A percentile compares a stretch with the other conserved stretches of the same genome.
Conservation (phyloP, 495 filamentous ascomycete genomes). For the Apiosordaria backusii region DNA sequence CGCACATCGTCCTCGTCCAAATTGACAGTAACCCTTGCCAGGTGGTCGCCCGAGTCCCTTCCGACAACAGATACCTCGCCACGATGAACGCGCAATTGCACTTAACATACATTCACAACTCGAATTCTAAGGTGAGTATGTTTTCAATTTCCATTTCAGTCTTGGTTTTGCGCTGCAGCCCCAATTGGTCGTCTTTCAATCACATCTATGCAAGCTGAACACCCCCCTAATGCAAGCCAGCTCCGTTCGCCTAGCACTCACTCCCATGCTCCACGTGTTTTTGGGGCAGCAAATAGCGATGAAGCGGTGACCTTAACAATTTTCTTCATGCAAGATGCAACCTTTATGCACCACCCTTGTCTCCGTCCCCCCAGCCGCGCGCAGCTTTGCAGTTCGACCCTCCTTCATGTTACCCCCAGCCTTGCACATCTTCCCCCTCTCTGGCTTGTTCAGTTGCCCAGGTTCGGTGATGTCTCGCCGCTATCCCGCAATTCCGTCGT, state of each 20-base stretch:
- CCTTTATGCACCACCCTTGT: not conserved
- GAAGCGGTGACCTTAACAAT: conserved; percentile 13
- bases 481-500: not conserved
- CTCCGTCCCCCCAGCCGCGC: not conserved
- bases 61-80: not conserved
- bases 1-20: not conserved
- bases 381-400: too few relatives aligned
- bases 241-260: not conserved
- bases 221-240: not conserved
- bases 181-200: not conserved
- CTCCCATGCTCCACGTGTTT: conserved; percentile 3
- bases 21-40: not conserved
- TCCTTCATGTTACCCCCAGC: not conserved
- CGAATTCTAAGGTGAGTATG: not conserved
- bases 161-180: not conserved
- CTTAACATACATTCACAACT: not conserved
- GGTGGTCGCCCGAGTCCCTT: not conserved
- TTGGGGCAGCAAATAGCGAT: not conserved
- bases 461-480: not conserved
- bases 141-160: not conserved
- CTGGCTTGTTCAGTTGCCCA: not conserved
- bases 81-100: not conserved
- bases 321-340: not conserved
- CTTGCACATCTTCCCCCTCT: not conserved
- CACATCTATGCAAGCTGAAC: too few relatives aligned